phyloP scores from a whole-genome alignment of 2,329 filamentous ascomycete genomes.

The Talaromyces sp. region DNA sequence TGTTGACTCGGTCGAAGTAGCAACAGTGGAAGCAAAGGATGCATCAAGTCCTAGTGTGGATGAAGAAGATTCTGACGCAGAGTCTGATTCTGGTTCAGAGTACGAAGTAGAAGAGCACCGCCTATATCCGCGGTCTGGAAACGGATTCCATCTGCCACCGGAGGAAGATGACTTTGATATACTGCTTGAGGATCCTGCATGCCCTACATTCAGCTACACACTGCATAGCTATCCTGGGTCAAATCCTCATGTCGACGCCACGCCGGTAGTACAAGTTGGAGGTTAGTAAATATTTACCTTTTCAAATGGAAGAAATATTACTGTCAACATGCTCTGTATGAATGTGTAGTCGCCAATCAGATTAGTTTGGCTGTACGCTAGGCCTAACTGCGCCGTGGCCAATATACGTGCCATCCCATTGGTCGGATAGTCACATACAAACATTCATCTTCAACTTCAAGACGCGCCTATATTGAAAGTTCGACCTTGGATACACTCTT shows the following conservation, averaged over 20 bases:
- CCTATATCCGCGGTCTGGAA: constrained; percentile 61
- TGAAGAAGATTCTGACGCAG: constrained; percentile 21
- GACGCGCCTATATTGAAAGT: neutral
- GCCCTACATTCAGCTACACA: constrained; percentile 56
- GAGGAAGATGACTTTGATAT: constrained; percentile 60
- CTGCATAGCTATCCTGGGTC: constrained; percentile 29
- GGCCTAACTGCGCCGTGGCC: neutral
- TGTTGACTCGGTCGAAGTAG: neutral
- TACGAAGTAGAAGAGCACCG: constrained; percentile 53
- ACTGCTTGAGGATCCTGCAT: constrained; percentile 57
- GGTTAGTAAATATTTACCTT: neutral
- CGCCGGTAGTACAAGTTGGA: neutral
- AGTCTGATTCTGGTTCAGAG: constrained; percentile 38
- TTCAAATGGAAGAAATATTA: neutral
- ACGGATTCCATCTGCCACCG: constrained; percentile 57
- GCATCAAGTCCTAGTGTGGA: neutral
- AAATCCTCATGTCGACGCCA: neutral
- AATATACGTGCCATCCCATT: neutral
- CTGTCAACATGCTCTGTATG: neutral
- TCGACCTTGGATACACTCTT: neutral
- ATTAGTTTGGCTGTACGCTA: neutral
- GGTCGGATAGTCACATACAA: neutral
- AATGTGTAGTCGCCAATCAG: neutral
- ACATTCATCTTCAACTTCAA: neutral
- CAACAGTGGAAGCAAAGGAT: neutral